These are phyloP conservation scores for Penicillium arizonense DNA, from an alignment of 495 filamentous ascomycete species.

Conservation along the genomic window DNA sequence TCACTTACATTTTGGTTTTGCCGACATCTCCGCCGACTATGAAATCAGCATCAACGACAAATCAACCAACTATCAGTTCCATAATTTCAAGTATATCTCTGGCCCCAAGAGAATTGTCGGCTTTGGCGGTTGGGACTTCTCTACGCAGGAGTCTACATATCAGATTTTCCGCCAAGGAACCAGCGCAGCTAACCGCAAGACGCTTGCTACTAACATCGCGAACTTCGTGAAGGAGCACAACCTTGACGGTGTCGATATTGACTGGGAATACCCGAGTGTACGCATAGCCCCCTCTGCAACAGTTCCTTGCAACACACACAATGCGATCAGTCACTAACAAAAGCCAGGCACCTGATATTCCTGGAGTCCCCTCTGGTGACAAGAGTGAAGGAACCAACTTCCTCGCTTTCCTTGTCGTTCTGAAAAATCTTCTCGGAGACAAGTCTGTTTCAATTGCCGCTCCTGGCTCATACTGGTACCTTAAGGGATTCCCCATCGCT, in stretches of 20 bases:
- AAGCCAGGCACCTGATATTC: slow-evolving; percentile 29
- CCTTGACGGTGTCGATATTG: slow-evolving; percentile 11
- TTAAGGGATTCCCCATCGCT: slow-evolving; percentile 25
- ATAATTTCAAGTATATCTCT: too few species aligned
- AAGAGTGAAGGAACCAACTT: slow-evolving; percentile 15
- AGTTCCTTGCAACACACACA: not conserved
- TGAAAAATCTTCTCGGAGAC: slow-evolving; percentile 5
- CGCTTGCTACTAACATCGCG: too few species aligned
- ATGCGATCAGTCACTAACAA: not conserved
- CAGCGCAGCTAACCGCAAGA: too few species aligned
- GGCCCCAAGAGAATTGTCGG: too few species aligned
- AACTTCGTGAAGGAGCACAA: too few species aligned
- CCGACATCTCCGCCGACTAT: too few species aligned
- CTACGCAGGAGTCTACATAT: too few species aligned
- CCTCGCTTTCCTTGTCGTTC: slow-evolving; percentile 7
- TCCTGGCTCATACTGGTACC: slow-evolving; percentile 23
- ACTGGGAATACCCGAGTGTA: slow-evolving; percentile 4
- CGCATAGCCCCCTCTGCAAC: not conserved
- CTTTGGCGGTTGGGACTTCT: too few species aligned
- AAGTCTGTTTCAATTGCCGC: slow-evolving; percentile 15
- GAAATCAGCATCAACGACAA: too few species aligned
- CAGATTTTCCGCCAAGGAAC: too few species aligned
- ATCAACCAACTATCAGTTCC: too few species aligned
- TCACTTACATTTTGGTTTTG: too few species aligned
- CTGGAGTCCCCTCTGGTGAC: slow-evolving; percentile 24